Conservation (phyloP, 768 basidiomycete genomes). For the Boletus subcaerulescens region DNA sequence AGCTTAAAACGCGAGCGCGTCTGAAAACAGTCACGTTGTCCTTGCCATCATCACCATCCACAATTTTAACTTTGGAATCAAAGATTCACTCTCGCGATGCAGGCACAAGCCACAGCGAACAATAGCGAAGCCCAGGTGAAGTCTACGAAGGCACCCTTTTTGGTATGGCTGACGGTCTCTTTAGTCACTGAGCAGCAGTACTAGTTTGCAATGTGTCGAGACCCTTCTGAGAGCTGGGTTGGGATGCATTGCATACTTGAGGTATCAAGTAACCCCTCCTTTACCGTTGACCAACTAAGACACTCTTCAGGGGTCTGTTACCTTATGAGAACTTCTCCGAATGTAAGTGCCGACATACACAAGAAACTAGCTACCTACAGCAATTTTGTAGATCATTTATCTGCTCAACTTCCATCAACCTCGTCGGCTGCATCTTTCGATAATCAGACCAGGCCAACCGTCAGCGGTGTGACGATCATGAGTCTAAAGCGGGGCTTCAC, state of each 20-base stretch:
- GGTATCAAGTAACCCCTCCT: slow-evolving; percentile 36
- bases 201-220: slow-evolving; percentile 69
- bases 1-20: slow-evolving; percentile 18
- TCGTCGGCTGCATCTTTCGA: slow-evolving; percentile 38
- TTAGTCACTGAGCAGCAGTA: slow-evolving; percentile 49
- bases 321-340: slow-evolving; percentile 78
- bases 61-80: background rate
- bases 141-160: background rate
- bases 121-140: slow-evolving; percentile 27
- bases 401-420: slow-evolving; percentile 31
- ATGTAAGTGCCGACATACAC: slow-evolving; percentile 37
- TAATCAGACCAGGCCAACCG: slow-evolving; percentile 37
- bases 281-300: slow-evolving; percentile 3
- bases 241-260: slow-evolving; percentile 74
- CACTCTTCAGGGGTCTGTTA: slow-evolving; percentile 56
- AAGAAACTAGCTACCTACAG: background rate
- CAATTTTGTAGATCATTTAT: slow-evolving; percentile 23
- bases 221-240: slow-evolving; percentile 70
- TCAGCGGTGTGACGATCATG: slow-evolving; percentile 72
- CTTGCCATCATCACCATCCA: background rate
- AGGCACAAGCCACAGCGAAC: slow-evolving; percentile 18
- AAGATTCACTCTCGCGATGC: slow-evolving; percentile 17
- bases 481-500: slow-evolving; percentile 73
- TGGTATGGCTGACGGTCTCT: slow-evolving; percentile 7
- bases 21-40: background rate